Evolutionary conservation across 2,329 filamentous ascomycete species (phyloP).

Genomic region (Cladosporium sp.): DNA sequence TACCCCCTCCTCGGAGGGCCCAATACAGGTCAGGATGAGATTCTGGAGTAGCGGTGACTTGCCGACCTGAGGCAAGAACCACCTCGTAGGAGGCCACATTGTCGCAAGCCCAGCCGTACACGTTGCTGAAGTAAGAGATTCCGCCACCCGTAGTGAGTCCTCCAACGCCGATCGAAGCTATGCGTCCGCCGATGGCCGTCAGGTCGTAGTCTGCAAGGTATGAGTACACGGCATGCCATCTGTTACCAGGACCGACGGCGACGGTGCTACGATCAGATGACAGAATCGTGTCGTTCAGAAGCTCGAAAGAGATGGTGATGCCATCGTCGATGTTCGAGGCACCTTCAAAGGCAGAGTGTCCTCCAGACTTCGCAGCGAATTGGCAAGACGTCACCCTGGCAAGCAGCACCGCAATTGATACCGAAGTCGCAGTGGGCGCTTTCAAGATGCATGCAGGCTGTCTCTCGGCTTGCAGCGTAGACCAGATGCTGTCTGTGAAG

Average conservation of each 20-base stretch:
- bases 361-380: conserved; percentile 27
- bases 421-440: no score
- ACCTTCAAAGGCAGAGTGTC: conserved; percentile 18
- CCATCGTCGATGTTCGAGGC: conserved; percentile 19
- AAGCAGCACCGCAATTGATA: not conserved
- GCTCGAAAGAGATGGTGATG: conserved; percentile 42
- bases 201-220: conserved; percentile 38
- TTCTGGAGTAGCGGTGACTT: conserved; percentile 18
- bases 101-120: conserved; percentile 27
- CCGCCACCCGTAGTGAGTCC: conserved; percentile 29
- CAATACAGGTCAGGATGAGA: conserved; percentile 21
- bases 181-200: conserved; percentile 43
- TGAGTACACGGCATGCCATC: conserved; percentile 43
- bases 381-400: conserved; percentile 15
- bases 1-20: conserved; percentile 23
- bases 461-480: no score
- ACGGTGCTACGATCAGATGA: conserved; percentile 33
- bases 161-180: conserved; percentile 29
- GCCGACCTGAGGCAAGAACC: conserved; percentile 21
- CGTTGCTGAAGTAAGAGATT: conserved; percentile 24
- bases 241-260: conserved; percentile 42
- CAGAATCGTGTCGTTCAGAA: conserved; percentile 35
- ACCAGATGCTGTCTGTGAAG: no score
- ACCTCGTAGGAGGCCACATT: conserved; percentile 25
- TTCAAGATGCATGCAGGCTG: no score